A percentile compares a stretch with the other conserved stretches of the same genome.
These are phyloP conservation scores for Aureobasidium melanogenum DNA, from an alignment of 2,329 filamentous ascomycete species.

Conservation along the genomic window DNA sequence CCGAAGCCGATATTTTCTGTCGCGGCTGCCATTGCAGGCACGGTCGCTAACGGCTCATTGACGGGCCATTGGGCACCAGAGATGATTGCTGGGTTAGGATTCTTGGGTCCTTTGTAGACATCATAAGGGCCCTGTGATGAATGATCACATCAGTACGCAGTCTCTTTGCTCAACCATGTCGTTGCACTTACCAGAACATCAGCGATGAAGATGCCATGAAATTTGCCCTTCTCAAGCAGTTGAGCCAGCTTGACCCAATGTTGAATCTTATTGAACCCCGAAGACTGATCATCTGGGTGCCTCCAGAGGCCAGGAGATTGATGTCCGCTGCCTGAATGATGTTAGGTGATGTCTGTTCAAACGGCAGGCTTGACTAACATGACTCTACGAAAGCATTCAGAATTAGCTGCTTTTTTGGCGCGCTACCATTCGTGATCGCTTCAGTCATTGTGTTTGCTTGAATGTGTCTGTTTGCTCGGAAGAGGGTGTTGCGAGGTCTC, in stretches of 20 bases:
- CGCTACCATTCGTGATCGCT: neutral
- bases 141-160: neutral
- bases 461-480: neutral
- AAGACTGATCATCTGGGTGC: conserved; percentile 56
- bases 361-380: conserved; percentile 20
- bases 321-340: conserved; percentile 36
- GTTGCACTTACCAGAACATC: conserved; percentile 43
- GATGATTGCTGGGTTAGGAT: neutral
- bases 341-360: conserved; percentile 13
- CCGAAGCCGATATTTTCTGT: conserved; percentile 61
- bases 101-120: conserved; percentile 53
- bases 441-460: neutral
- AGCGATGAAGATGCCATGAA: conserved; percentile 59
- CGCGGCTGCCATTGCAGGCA: conserved; percentile 59
- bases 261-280: conserved; percentile 50
- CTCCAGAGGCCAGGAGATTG: conserved; percentile 52
- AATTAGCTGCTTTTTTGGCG: conserved; percentile 29
- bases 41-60: conserved; percentile 54
- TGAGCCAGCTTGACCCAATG: conserved; percentile 55
- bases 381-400: conserved; percentile 37
- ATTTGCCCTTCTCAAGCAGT: conserved; percentile 52
- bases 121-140: conserved; percentile 48
- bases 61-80: conserved; percentile 59
- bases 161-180: conserved; percentile 26
- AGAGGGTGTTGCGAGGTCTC: neutral